Base-by-base conservation (phyloP, 2,329 filamentous ascomycete genomes). In the Phyllachora maydis region DNA sequence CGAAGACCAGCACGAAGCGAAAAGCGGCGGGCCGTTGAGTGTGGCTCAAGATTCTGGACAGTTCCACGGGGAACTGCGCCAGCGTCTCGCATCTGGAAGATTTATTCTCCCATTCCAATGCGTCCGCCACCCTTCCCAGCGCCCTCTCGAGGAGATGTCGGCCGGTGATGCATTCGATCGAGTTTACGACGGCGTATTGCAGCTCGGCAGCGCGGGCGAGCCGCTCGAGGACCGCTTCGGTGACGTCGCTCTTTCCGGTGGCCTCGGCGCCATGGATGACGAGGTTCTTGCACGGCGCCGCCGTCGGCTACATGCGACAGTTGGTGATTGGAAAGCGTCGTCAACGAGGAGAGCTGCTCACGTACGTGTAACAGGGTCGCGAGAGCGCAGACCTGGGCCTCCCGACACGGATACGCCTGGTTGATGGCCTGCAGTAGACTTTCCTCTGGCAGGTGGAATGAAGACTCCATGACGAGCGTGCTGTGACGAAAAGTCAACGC, bases 261-360 rank as follows among this genome's bases (percentile, higher is more conserved):
- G 81, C 74, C 38, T 83, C 71, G 15, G 82, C 66, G 23, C 88
- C 88, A 44, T 95, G 71, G 23, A 90, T 47, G 12, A 93, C 68
- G 8, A 93, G 45, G 29, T 77, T 76, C 8, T 67, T 56, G 27
- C 75, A 76, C 27, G 66, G 71, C 15, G 77, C 71, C n/a, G 71
- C 57, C 22, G 52, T 46, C 12, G 68, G 63, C 66, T 78, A 39
- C 23, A 14, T 12, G 11, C n/a, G 11, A 23, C 7, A 13, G 14
- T 16, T 17, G 8, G 19, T 7, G n/a, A 14, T 21, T n/a, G 17
- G 32, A 15, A 5, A 10, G 8, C 3, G 21, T 7, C 45, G 34
- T 22, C 45, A 11, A 6, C 8, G 11, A 16, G 14, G 9, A 16
- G 22, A n/a, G 37, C n/a, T n/a, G n/a, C n/a, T n/a, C n/a, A n/a